Evolutionary conservation across 768 basidiomycete species (phyloP).

Genomic region (Phaeotremella fagi): DNA sequence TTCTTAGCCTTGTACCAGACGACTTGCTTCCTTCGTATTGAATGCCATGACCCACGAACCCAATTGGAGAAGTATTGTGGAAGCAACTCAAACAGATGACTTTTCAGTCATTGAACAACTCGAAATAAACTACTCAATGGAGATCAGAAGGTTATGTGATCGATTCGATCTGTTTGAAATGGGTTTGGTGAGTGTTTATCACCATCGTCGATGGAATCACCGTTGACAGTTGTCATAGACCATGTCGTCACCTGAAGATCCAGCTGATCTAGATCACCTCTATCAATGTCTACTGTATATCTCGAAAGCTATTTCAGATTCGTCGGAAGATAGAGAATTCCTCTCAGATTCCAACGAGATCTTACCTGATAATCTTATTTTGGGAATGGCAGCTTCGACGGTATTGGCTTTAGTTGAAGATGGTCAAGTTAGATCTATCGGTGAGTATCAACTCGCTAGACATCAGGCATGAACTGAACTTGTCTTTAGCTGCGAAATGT

Average conservation of each 20-base stretch:
- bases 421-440: not conserved
- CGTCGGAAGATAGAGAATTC: not conserved
- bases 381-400: constrained; percentile 1
- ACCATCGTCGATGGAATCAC: not conserved
- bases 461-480: not conserved
- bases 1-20: constrained; percentile 4
- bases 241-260: constrained; percentile 3
- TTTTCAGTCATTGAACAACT: not conserved
- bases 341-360: not conserved
- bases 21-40: constrained; percentile 3
- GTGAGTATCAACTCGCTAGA: not conserved
- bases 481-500: constrained; percentile 1
- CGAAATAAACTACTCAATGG: not conserved
- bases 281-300: not conserved
- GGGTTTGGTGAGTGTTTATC: constrained; percentile 22
- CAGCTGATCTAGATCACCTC: constrained; percentile 10
- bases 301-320: not conserved
- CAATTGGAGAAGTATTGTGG: not conserved
- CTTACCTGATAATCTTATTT: not conserved
- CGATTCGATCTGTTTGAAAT: constrained; percentile 34
- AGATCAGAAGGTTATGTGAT: constrained; percentile 4
- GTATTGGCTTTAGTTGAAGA: not conserved
- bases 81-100: not conserved
- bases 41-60: not conserved
- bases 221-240: not conserved